phyloP scores from a whole-genome alignment of 495 filamentous ascomycete species.

The Cudoniella acicularis region DNA sequence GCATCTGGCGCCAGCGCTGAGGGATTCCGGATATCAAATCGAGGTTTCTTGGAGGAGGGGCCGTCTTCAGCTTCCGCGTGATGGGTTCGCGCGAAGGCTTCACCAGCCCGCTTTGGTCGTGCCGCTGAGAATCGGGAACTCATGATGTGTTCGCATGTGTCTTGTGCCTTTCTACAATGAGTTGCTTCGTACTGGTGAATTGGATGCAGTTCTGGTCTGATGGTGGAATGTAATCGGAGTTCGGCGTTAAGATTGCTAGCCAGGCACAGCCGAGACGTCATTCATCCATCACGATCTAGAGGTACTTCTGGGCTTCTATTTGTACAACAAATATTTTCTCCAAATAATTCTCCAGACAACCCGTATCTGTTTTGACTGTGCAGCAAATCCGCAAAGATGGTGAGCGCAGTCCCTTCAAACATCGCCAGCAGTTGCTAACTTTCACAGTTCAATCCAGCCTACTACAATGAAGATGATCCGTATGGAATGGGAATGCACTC shows the following conservation, averaged over 20 bases:
- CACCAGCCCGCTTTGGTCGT: constrained; percentile 78
- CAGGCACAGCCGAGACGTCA: constrained; percentile 25
- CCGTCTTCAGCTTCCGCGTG: constrained; percentile 52
- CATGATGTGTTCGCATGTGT: too few relatives aligned
- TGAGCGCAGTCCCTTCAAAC: constrained; percentile 2
- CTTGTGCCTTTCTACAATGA: neutral
- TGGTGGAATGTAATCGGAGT: neutral
- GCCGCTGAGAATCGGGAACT: constrained; percentile 57
- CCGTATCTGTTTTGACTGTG: neutral
- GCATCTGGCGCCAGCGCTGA: constrained; percentile 77
- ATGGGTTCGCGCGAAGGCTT: constrained; percentile 71
- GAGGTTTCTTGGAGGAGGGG: constrained; percentile 71
- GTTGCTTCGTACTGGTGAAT: neutral
- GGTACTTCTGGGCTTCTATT: constrained; percentile 13
- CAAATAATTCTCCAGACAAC: neutral
- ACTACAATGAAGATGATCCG: constrained; percentile 56
- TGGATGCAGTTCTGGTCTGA: neutral
- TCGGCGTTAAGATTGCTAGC: constrained; percentile 13
- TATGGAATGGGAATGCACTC: constrained; percentile 41
- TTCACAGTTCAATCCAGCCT: constrained; percentile 36
- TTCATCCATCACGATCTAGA: constrained; percentile 1
- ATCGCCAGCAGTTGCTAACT: constrained; percentile 1
- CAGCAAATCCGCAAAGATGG: constrained; percentile 21
- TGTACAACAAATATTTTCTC: neutral
- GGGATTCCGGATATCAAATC: constrained; percentile 93